Evolutionary conservation across 257 asterid genomes (phyloP).

Genomic region (Cinchona pubescens): DNA sequence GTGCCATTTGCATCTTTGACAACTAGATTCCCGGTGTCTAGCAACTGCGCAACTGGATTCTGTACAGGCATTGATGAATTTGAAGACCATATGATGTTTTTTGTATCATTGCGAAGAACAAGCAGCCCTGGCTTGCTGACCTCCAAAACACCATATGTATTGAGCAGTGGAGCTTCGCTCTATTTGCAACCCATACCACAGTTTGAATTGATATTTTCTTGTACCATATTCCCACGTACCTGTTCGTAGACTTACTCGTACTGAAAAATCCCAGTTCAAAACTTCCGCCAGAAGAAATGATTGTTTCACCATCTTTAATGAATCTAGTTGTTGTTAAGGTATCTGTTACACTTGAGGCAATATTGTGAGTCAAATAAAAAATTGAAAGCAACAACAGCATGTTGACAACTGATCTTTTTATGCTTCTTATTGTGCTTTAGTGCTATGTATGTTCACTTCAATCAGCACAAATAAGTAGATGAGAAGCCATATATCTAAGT

Average conservation of each 20-base stretch:
- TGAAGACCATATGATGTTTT: constrained; percentile 41
- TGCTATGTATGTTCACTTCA: too few species aligned
- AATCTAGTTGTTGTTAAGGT: neutral
- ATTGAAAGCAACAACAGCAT: neutral
- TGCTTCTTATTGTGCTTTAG: neutral
- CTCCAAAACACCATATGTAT: constrained; percentile 21
- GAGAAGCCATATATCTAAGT: too few species aligned
- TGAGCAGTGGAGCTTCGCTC: constrained; percentile 22
- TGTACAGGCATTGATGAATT: constrained; percentile 23
- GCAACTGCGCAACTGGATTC: constrained; percentile 34
- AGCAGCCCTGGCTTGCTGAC: constrained; percentile 23
- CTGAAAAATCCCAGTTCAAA: constrained; percentile 46
- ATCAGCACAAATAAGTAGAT: too few species aligned
- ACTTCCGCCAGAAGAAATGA: constrained; percentile 34
- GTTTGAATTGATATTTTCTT: constrained; percentile 26
- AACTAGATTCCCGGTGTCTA: constrained; percentile 51
- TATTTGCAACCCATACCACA: constrained; percentile 39
- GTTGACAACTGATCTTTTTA: neutral
- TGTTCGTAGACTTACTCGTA: constrained; percentile 26
- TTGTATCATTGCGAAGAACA: constrained; percentile 23
- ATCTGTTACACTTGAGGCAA: neutral
- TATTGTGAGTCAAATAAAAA: neutral
- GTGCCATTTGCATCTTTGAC: constrained; percentile 32
- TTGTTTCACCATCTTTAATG: constrained; percentile 29
- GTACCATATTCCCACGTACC: constrained; percentile 47